phyloP scores from a whole-genome alignment of 352 stramenopile species.

The Globisporangium canariense region DNA sequence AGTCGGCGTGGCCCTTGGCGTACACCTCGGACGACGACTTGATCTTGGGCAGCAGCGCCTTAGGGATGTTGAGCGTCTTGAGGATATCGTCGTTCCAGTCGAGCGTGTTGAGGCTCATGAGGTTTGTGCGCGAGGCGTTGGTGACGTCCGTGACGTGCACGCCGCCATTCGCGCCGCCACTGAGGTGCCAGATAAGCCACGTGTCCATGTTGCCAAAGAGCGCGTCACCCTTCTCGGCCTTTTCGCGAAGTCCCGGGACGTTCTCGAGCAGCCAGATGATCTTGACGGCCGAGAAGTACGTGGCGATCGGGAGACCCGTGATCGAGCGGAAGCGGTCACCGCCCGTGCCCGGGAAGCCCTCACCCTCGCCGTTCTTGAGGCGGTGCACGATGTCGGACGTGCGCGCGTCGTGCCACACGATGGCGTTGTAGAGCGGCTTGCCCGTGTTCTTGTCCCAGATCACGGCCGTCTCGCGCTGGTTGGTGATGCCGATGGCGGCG shows the following conservation, averaged over 20 bases:
- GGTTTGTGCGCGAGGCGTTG: slow-evolving; percentile 97
- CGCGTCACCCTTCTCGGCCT: slow-evolving; percentile 82
- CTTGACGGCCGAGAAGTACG: slow-evolving; percentile 98
- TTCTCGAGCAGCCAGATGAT: slow-evolving; percentile 97
- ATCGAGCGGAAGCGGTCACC: slow-evolving; percentile 65
- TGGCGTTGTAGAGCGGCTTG: slow-evolving; percentile 96
- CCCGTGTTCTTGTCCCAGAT: slow-evolving; percentile 96
- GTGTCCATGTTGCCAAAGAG: slow-evolving; percentile 99
- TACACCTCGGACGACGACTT: slow-evolving; percentile 88
- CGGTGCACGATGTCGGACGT: slow-evolving; percentile 90
- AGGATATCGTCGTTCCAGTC: slow-evolving; percentile 90
- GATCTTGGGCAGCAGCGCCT: slow-evolving; percentile 90
- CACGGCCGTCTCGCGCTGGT: slow-evolving; percentile 98
- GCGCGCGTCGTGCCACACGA: slow-evolving; percentile 98
- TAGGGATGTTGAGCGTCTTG: slow-evolving; percentile 83
- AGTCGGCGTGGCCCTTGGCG: slow-evolving; percentile 47
- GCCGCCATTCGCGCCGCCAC: slow-evolving; percentile 69
- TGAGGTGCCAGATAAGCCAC: slow-evolving; percentile 96
- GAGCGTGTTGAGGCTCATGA: slow-evolving; percentile 92
- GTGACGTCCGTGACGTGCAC: slow-evolving; percentile 96
- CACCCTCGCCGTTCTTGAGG: slow-evolving; percentile 60
- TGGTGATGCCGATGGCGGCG: slow-evolving; percentile 96
- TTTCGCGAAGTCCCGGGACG: slow-evolving; percentile 82
- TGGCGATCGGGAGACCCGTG: slow-evolving; percentile 95
- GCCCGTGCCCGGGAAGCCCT: slow-evolving; percentile 49